Evolutionary conservation across 805 yeast genomes (phyloP), one percentile per base, ranked within the genome.

Genomic region (Lipomyces yamanashiensis): DNA sequence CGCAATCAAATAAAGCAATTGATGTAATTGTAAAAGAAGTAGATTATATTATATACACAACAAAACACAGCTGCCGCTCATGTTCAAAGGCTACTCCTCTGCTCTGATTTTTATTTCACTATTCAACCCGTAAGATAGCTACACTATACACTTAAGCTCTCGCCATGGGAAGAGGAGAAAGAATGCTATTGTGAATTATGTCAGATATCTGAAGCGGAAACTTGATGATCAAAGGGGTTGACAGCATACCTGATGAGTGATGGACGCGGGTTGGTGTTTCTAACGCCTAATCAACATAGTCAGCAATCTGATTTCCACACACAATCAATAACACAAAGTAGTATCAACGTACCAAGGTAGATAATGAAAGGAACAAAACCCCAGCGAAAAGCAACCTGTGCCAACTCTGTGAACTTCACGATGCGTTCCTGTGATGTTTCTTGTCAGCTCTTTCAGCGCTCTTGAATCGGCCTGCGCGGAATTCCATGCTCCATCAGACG

Each of bases 281-380:
- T 75, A 72, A 36, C 45, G 9, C 41, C 41, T 50, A 59, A 62
- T 54, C 58, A 5, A 28, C 12, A 5, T 45, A 8, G 45, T 49
- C 17, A 62, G 44, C 28, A 12, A 7, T 15, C n/a, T 37, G 28
- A 57, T 54, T 12, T 34, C n/a, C 40, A 41, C 10, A 7, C 17
- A n/a, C 12, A 39, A 6, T 43, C 9, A 12, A 41, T 36, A 1
- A 1, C 12, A 21, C 7, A 19, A 37, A 17, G 17, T 33, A 37
- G 13, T 21, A 39, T 13, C 5, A 28, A 6, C 67, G 13, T 62
- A 68, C 77, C 99, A 72, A 95, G 81, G 82, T 95, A 95, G 74
- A 95, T 81, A 70, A 95, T 87, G 75, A 95, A 89, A 62, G 99
- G 99, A 73, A 95, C 87, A 90, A 96, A 95, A 53, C 98, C 98